phyloP scores from a whole-genome alignment of 2,329 filamentous ascomycete species.

The Cercospora citrullina region DNA sequence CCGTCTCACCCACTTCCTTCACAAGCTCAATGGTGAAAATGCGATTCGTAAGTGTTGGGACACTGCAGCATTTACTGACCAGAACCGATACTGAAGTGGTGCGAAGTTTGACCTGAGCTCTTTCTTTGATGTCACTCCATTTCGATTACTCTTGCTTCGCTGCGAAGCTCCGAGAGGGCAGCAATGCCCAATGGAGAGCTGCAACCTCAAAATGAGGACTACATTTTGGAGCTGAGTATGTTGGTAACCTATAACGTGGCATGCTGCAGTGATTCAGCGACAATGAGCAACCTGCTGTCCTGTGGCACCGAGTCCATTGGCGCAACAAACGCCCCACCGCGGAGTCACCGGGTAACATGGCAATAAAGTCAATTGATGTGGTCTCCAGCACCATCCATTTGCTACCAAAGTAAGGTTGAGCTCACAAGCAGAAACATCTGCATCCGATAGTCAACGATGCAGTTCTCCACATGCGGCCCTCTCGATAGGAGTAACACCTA shows the following conservation, averaged over 20 bases:
- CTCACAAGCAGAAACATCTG: not conserved
- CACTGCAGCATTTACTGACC: not conserved
- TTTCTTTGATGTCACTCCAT: not conserved
- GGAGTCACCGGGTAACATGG: not conserved
- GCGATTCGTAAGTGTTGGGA: not conserved
- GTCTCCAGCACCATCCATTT: not conserved
- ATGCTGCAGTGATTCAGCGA: not conserved
- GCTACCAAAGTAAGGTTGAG: not conserved
- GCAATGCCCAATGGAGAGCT: not conserved
- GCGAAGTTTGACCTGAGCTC: not conserved
- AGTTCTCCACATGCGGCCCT: not conserved
- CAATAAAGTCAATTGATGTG: not conserved
- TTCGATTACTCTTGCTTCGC: not conserved
- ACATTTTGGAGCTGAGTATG: not conserved
- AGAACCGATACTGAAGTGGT: not conserved
- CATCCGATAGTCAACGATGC: not conserved
- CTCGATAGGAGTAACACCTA: not conserved
- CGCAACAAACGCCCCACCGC: not conserved
- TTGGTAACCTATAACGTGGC: too few species aligned
- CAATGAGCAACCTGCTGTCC: not conserved
- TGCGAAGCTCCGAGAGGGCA: not conserved
- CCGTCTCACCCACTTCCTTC: not conserved
- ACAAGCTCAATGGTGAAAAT: not conserved
- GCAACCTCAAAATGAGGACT: not conserved
- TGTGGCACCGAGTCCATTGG: not conserved